Conservation (phyloP, 257 asterid genomes). For the Solanum acaule region DNA sequence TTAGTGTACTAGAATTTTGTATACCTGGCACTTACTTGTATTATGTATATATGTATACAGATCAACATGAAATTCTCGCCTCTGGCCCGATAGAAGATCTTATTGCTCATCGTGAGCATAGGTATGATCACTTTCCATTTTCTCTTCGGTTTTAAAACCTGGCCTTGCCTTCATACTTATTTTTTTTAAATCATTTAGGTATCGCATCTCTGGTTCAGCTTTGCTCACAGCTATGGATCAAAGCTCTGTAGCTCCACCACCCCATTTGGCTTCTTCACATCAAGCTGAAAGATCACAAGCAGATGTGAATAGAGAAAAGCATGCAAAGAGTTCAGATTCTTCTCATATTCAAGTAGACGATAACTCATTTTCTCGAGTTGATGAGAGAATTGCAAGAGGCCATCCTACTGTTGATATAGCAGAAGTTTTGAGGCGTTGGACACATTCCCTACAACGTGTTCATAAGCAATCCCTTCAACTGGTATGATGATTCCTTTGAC, state of each 20-base stretch:
- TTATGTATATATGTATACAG: constrained; percentile 23
- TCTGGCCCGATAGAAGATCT: constrained; percentile 99
- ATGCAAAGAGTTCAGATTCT: constrained; percentile 19
- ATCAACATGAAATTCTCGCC: constrained; percentile 94
- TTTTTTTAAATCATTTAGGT: constrained; percentile 39
- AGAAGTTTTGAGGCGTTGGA: constrained; percentile 95
- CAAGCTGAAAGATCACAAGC: constrained; percentile 40
- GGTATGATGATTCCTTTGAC: constrained; percentile 35
- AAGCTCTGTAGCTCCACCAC: constrained; percentile 53
- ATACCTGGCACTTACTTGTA: not conserved
- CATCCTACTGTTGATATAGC: constrained; percentile 95
- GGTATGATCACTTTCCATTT: constrained; percentile 32
- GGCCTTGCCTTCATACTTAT: not conserved
- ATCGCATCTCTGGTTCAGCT: constrained; percentile 96
- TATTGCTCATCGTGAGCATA: constrained; percentile 97
- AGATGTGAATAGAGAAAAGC: constrained; percentile 27
- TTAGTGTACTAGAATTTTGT: not conserved
- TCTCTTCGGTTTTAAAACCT: not conserved
- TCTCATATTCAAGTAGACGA: constrained; percentile 38
- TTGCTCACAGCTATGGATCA: constrained; percentile 94
- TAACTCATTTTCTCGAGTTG: constrained; percentile 41
- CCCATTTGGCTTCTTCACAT: constrained; percentile 38
- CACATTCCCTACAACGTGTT: constrained; percentile 97
- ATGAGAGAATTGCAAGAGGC: constrained; percentile 71
- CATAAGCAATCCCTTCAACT: constrained; percentile 88